A percentile compares a stretch with the other conserved stretches of the same genome.
Conservation (phyloP, 2,329 filamentous ascomycete species). For the Phialophora tarda region DNA sequence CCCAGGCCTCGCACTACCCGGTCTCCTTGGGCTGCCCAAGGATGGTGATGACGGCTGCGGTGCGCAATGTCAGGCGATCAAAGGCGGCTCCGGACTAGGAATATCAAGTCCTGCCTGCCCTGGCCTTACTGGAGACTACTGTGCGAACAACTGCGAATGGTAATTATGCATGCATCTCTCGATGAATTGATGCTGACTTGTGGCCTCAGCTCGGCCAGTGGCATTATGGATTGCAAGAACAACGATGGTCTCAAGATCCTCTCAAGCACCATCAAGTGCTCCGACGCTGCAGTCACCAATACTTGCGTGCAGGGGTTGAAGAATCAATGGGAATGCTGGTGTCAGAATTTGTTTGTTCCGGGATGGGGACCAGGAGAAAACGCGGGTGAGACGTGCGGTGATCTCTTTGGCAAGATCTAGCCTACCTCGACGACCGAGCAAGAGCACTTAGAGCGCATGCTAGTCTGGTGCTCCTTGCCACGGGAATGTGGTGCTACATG, state of each 20-base stretch:
- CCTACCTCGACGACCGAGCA: neutral
- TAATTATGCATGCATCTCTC: neutral
- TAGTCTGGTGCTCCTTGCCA: neutral
- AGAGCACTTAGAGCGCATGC: neutral
- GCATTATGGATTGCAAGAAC: neutral
- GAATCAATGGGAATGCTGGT: slow-evolving; percentile 6
- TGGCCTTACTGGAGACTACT: neutral
- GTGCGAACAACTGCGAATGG: neutral
- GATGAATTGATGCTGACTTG: neutral
- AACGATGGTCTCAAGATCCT: neutral
- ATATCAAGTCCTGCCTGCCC: neutral
- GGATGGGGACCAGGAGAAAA: slow-evolving; percentile 19
- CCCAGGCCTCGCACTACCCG: neutral
- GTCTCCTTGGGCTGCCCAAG: neutral
- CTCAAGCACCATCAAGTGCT: neutral
- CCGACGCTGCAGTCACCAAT: neutral
- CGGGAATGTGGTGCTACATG: neutral
- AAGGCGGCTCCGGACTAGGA: neutral
- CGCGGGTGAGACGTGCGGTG: neutral
- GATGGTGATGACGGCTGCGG: neutral
- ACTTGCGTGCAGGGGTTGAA: neutral
- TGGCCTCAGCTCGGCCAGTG: neutral
- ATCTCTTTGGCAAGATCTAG: neutral
- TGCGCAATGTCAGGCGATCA: neutral
- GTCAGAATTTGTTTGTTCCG: neutral